Percentiles rank a stretch among this genome's conserved stretches.
These are phyloP conservation scores for Fragaria vesca DNA, from an alignment of 306 rosid species.

Conservation along the genomic window DNA sequence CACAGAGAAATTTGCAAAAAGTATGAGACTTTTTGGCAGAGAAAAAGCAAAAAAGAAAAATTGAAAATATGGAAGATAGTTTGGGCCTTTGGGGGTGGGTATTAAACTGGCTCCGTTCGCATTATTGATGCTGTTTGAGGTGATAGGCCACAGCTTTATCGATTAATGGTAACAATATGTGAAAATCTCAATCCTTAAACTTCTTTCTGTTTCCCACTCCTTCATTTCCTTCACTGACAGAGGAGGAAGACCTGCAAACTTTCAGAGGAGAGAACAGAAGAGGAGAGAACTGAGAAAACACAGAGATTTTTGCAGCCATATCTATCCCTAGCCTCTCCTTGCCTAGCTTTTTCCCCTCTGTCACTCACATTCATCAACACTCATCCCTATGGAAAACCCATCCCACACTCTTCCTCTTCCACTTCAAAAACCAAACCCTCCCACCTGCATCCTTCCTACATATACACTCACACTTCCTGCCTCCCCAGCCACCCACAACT, in stretches of 20 bases:
- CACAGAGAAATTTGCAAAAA: slow-evolving; percentile 16
- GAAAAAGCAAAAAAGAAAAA: background rate
- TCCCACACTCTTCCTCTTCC: slow-evolving; percentile 24
- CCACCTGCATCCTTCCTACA: slow-evolving; percentile 6
- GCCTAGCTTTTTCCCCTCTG: slow-evolving; percentile 24
- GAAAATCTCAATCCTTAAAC: slow-evolving; percentile 26
- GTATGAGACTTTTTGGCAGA: slow-evolving; percentile 19
- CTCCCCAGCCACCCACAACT: background rate
- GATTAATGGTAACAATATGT: slow-evolving; percentile 26
- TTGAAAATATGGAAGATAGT: too few species aligned
- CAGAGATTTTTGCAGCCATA: slow-evolving; percentile 46
- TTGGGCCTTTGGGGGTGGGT: slow-evolving; percentile 41
- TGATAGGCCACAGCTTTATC: slow-evolving; percentile 70
- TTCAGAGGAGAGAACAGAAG: slow-evolving; percentile 30
- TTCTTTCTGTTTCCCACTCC: slow-evolving; percentile 64
- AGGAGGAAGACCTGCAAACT: slow-evolving; percentile 97
- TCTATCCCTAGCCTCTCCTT: background rate
- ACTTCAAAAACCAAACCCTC: background rate
- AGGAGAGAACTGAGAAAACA: slow-evolving; percentile 42
- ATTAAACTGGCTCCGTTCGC: slow-evolving; percentile 42
- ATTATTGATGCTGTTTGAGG: slow-evolving; percentile 57
- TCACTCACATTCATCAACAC: slow-evolving; percentile 50
- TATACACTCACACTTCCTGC: background rate
- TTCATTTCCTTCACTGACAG: slow-evolving; percentile 89
- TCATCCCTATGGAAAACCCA: slow-evolving; percentile 52